Evolutionary conservation across 2,329 filamentous ascomycete genomes (phyloP), one percentile per base, ranked within the genome.

Genomic region (Waltergamsia citrina): DNA sequence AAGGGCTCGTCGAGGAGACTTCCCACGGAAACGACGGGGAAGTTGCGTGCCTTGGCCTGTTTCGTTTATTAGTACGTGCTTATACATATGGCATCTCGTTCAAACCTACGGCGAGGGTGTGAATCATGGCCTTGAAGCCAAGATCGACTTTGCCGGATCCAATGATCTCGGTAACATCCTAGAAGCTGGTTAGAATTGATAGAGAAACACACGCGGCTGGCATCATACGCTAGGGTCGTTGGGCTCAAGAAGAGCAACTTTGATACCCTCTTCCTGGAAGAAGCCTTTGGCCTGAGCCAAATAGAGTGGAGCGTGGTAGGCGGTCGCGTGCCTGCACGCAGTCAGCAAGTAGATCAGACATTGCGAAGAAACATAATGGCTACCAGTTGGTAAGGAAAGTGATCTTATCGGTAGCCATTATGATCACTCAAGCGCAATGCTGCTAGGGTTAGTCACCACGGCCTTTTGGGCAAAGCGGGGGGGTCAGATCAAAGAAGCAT

Each of bases 341-440:
- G 30, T 27, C 27, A 32, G 15, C 11, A 23, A n/a, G 25, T 7
- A 20, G 6, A 29, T 9, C 14, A 11, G 20, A 5, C 12, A 7
- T 20, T 9, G 19, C 16, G 6, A 6, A 6, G 10, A 12, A 33
- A n/a, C 12, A 34, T 10, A n/a, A 16, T 24, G 29, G 43, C 54
- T 74, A 85, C 82, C 82, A 87, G 70, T 87, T 86, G 62, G 81
- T 83, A 56, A 86, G 68, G 64, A 86, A 87, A 34, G 81, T 86
- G 52, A 87, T 85, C 76, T 86, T 86, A 56, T 86, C 81, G 59
- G 80, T 85, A 55, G 81, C 76, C 81, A 86, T 86, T 41, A 49
- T 56, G 52, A 56, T 63, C 18, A 16, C 20, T 36, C 56, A 62
- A 56, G 51, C 46, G 43, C 32, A 47, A 51, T 51, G 54, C 65